Conservation (phyloP, 2,329 filamentous ascomycete species). For the Graphilbum ipis-grandicollis region DNA sequence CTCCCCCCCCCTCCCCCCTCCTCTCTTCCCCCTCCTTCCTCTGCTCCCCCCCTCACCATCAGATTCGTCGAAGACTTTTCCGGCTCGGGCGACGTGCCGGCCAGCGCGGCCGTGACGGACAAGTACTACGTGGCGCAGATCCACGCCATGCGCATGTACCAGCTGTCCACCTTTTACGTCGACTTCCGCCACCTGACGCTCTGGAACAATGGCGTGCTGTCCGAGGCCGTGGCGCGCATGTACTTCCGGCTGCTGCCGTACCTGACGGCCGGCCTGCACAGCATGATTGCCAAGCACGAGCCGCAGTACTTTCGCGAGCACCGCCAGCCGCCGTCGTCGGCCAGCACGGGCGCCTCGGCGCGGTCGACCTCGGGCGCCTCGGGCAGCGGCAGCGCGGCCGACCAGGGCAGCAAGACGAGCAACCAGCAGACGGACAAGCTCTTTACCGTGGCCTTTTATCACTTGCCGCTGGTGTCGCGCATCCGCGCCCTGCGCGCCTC, state of each 20-base stretch:
- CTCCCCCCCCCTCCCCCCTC: neutral
- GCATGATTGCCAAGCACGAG: constrained; percentile 86
- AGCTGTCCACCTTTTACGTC: constrained; percentile 72
- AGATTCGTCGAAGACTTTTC: constrained; percentile 54
- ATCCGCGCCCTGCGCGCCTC: constrained; percentile 72
- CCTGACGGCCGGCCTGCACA: constrained; percentile 74
- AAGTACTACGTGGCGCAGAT: constrained; percentile 79
- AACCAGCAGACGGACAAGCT: constrained; percentile 96
- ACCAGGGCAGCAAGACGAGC: constrained; percentile 57
- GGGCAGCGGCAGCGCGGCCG: constrained; percentile 32
- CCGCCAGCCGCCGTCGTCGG: constrained; percentile 53
- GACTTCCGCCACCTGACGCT: constrained; percentile 71
- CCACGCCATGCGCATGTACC: constrained; percentile 54
- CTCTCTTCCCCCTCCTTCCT: neutral
- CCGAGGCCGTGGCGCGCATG: constrained; percentile 70
- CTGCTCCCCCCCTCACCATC: neutral
- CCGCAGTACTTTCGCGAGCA: constrained; percentile 88
- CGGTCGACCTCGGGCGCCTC: constrained; percentile 51
- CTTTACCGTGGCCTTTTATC: constrained; percentile 86
- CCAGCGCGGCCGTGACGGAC: constrained; percentile 51
- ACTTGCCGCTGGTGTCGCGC: constrained; percentile 71
- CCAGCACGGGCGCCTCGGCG: constrained; percentile 34
- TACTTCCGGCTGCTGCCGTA: constrained; percentile 95
- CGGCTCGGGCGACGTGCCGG: constrained; percentile 43
- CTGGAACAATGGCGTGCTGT: constrained; percentile 63